Percentiles rank a stretch among this genome's conserved stretches.
Evolutionary conservation across 441 rosid genomes (phyloP).

Genomic region (Gossypium lobatum): DNA sequence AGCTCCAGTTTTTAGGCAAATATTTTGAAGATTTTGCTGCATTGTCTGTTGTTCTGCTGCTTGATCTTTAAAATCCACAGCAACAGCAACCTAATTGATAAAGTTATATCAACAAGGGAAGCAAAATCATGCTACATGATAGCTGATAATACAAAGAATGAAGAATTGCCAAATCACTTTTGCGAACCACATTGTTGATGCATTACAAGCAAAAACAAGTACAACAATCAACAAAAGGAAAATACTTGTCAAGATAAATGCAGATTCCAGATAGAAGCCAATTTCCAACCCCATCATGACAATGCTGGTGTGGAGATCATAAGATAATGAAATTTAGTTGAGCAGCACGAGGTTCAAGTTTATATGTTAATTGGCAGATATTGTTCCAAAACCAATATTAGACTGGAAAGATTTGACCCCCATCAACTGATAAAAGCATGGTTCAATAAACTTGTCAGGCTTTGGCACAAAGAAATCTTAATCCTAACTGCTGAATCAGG

Average conservation of each 20-base stretch:
- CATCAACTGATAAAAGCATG: neutral
- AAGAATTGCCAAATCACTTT: neutral
- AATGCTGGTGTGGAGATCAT: neutral
- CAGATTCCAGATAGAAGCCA: neutral
- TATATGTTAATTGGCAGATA: neutral
- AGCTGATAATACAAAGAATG: neutral
- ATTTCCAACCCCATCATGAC: neutral
- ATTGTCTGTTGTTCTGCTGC: constrained; percentile 92
- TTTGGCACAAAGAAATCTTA: constrained; percentile 1
- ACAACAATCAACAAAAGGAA: neutral
- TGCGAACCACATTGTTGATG: neutral
- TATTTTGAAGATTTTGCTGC: constrained; percentile 94
- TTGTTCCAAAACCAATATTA: neutral
- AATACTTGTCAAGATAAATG: neutral
- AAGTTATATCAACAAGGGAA: constrained; percentile 16
- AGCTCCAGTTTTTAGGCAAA: constrained; percentile 82
- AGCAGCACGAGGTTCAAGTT: neutral
- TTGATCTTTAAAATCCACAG: constrained; percentile 88
- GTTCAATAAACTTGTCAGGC: neutral
- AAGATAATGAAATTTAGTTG: neutral
- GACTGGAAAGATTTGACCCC: neutral
- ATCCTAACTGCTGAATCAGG: neutral
- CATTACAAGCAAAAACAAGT: neutral
- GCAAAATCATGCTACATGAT: neutral
- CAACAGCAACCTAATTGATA: constrained; percentile 62